Percentiles rank a stretch among this genome's conserved stretches.
These are phyloP conservation scores for Trichoderma atroviride DNA, from an alignment of 2,329 filamentous ascomycete genomes.

Conservation along the genomic window DNA sequence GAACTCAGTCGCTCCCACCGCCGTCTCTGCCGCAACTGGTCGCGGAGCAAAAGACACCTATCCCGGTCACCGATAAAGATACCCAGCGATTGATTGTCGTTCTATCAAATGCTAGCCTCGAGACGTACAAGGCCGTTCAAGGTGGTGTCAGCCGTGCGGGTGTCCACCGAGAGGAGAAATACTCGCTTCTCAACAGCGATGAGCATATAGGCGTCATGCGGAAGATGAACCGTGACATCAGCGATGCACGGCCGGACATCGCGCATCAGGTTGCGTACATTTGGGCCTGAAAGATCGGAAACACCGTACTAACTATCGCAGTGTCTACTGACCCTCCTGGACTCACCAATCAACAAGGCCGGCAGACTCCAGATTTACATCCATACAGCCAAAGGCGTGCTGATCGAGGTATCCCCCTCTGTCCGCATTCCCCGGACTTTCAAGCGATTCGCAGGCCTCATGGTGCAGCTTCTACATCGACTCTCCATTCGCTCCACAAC, in stretches of 20 bases:
- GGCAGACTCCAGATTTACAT: constrained; percentile 98
- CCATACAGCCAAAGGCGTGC: constrained; percentile 92
- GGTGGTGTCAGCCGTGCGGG: constrained; percentile 66
- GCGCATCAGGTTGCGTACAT: constrained; percentile 81
- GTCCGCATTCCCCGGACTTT: constrained; percentile 98
- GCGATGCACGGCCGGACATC: constrained; percentile 95
- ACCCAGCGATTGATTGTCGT: constrained; percentile 92
- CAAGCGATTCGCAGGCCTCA: constrained; percentile 96
- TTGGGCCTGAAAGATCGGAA: constrained; percentile 41
- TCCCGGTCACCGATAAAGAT: constrained; percentile 84
- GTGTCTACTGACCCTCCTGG: constrained; percentile 95
- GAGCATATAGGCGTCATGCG: constrained; percentile 99
- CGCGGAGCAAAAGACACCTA: constrained; percentile 87
- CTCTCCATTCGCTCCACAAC: constrained; percentile 95
- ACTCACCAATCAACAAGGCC: constrained; percentile 98
- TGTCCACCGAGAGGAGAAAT: constrained; percentile 83
- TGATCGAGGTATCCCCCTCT: constrained; percentile 97
- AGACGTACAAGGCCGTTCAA: constrained; percentile 92
- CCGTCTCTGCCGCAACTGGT: constrained; percentile 89
- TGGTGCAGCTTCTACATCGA: constrained; percentile 96
- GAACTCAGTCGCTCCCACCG: constrained; percentile 93
- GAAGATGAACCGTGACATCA: constrained; percentile 99
- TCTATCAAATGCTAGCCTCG: constrained; percentile 92
- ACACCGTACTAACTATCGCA: constrained; percentile 56
- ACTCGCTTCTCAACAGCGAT: constrained; percentile 95